A percentile compares a stretch with the other conserved stretches of the same genome.
These are phyloP conservation scores for Starmerella powellii DNA, from an alignment of 805 yeast genomes.

Conservation along the genomic window DNA sequence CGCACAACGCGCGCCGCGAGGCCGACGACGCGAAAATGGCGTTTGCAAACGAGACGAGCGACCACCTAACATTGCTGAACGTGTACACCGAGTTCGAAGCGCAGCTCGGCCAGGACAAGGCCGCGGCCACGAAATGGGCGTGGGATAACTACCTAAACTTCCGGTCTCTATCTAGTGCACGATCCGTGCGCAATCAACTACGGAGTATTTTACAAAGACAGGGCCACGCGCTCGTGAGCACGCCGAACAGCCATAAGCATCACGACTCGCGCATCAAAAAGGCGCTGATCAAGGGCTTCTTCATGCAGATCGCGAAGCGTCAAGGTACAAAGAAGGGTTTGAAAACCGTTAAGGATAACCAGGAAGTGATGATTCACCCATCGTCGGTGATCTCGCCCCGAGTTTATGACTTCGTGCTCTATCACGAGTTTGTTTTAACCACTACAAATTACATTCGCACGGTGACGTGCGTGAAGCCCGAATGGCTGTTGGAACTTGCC, in stretches of 20 bases:
- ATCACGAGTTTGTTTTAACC: conserved; percentile 90
- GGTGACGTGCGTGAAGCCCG: conserved; percentile 80
- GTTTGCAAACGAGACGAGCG: conserved; percentile 92
- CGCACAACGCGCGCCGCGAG: conserved; percentile 70
- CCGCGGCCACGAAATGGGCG: conserved; percentile 59
- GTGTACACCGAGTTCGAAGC: conserved; percentile 68
- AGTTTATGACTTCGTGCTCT: conserved; percentile 85
- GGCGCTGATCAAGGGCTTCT: conserved; percentile 84
- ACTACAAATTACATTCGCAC: conserved; percentile 90
- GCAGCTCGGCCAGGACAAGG: conserved; percentile 4
- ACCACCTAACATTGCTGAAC: conserved; percentile 79
- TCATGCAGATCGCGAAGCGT: conserved; percentile 96
- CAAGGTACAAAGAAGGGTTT: conserved; percentile 56
- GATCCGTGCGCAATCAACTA: conserved; percentile 73
- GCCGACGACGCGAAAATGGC: conserved; percentile 83
- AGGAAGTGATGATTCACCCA: conserved; percentile 90
- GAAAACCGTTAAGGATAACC: conserved; percentile 87
- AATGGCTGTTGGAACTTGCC: conserved; percentile 77
- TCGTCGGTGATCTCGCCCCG: conserved; percentile 70
- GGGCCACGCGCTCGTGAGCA: conserved; percentile 60
- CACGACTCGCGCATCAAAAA: conserved; percentile 72
- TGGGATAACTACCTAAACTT: conserved; percentile 76
- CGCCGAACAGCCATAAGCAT: conserved; percentile 48
- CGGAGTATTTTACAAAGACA: conserved; percentile 69
- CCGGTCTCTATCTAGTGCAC: conserved; percentile 77